These are phyloP conservation scores for Gnomoniopsis smithogilvyi DNA, from an alignment of 2,329 filamentous ascomycete genomes.

Conservation along the genomic window DNA sequence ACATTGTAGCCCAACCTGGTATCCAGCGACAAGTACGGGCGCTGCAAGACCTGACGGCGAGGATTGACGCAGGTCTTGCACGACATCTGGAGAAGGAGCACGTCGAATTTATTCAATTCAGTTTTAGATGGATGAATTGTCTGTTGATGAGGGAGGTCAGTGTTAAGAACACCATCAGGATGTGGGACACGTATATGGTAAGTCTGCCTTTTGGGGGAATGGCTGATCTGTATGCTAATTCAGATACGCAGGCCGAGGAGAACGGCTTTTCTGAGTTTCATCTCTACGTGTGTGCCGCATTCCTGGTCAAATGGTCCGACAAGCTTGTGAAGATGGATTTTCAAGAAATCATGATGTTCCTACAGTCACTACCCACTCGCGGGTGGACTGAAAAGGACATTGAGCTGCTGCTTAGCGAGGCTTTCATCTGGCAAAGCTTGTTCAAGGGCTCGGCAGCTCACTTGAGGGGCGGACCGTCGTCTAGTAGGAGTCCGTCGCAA, in stretches of 20 bases:
- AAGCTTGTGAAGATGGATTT: slow-evolving; percentile 97
- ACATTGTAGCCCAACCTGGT: slow-evolving; percentile 95
- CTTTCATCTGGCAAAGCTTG: slow-evolving; percentile 97
- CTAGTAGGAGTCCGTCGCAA: slow-evolving; percentile 36
- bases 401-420: slow-evolving; percentile 89
- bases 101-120: slow-evolving; percentile 98
- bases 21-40: slow-evolving; percentile 92
- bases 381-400: slow-evolving; percentile 98
- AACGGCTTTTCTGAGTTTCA: slow-evolving; percentile 98
- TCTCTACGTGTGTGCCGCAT: slow-evolving; percentile 95
- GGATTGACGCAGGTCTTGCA: slow-evolving; percentile 80
- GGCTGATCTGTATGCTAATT: not conserved
- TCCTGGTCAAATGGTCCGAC: slow-evolving; percentile 97
- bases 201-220: slow-evolving; percentile 27
- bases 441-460: slow-evolving; percentile 95
- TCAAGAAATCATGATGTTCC: slow-evolving; percentile 98
- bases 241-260: slow-evolving; percentile 73
- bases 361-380: slow-evolving; percentile 89
- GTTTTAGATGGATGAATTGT: slow-evolving; percentile 99
- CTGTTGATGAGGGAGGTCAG: slow-evolving; percentile 96
- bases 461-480: slow-evolving; percentile 52
- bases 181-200: slow-evolving; percentile 99
- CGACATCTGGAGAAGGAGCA: slow-evolving; percentile 88
- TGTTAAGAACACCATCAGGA: slow-evolving; percentile 92
- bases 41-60: slow-evolving; percentile 81